Conservation (phyloP, 441 rosid species). For the Adansonia rubrostipa region DNA sequence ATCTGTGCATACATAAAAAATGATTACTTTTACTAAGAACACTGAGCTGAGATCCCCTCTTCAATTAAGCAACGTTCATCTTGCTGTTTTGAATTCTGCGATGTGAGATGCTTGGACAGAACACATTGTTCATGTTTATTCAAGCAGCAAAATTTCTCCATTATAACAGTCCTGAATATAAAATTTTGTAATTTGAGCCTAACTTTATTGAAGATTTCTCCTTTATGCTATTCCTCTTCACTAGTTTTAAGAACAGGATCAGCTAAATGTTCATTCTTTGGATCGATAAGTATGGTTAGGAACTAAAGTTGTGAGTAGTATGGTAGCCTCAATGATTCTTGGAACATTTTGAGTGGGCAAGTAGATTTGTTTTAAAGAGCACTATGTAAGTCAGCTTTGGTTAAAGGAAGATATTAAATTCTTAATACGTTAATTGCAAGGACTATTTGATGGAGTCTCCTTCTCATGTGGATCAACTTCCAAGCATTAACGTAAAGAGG, state of each 20-base stretch:
- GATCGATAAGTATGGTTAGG: conserved; percentile 8
- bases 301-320: background rate
- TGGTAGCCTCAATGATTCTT: background rate
- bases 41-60: background rate
- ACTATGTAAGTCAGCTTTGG: no score
- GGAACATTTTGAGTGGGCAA: background rate
- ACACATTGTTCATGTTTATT: background rate
- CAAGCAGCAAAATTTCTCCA: conserved; percentile 10
- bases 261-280: background rate
- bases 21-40: conserved; percentile 15
- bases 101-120: conserved; percentile 22
- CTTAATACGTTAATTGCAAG: background rate
- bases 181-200: background rate
- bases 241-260: background rate
- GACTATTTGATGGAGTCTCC: background rate
- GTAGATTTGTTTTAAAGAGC: background rate
- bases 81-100: conserved; percentile 19
- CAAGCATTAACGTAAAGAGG: background rate
- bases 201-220: background rate
- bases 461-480: background rate
- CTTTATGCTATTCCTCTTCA: background rate
- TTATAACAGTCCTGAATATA: conserved; percentile 4
- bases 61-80: background rate
- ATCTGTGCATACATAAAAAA: background rate
- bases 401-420: background rate